phyloP scores from a whole-genome alignment of 305 asterid species.

The Fraxinus ornus region DNA sequence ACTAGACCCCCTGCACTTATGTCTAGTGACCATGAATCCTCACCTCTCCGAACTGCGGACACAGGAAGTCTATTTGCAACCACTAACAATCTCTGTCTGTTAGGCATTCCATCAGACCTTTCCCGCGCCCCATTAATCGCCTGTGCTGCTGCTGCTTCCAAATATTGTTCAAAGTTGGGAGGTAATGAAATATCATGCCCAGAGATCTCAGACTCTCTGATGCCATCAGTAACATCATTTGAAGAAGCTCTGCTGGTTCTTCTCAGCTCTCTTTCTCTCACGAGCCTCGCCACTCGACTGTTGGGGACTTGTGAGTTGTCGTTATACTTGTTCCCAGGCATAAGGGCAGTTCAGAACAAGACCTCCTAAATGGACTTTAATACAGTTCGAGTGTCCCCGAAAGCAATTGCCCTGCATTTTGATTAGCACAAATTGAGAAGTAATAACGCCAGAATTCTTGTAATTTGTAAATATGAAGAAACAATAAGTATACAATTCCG shows the following conservation, averaged over 20 bases:
- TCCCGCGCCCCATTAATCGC: constrained; percentile 58
- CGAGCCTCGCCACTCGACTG: constrained; percentile 65
- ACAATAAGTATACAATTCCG: constrained; percentile 23
- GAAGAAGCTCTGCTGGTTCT: constrained; percentile 47
- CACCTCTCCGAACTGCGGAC: constrained; percentile 87
- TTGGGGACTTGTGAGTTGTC: constrained; percentile 41
- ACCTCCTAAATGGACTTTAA: constrained; percentile 36
- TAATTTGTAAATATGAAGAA: constrained; percentile 11
- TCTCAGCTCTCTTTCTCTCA: constrained; percentile 70
- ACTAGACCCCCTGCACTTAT: constrained; percentile 98
- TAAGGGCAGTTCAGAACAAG: constrained; percentile 37
- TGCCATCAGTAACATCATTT: constrained; percentile 45
- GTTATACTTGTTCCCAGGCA: constrained; percentile 90
- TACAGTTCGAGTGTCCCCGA: constrained; percentile 37
- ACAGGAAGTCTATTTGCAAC: constrained; percentile 98
- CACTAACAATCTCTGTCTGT: constrained; percentile 77
- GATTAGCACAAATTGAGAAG: constrained; percentile 33
- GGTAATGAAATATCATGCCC: constrained; percentile 41
- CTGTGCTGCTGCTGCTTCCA: constrained; percentile 61
- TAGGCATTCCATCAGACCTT: constrained; percentile 56
- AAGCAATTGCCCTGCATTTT: constrained; percentile 65
- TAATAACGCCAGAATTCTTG: constrained; percentile 23
- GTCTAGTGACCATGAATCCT: constrained; percentile 92
- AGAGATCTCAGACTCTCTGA: constrained; percentile 40
- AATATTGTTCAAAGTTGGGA: constrained; percentile 52